Evolutionary conservation across 306 rosid genomes (phyloP).

Genomic region (Hippophae gyantsensis): DNA sequence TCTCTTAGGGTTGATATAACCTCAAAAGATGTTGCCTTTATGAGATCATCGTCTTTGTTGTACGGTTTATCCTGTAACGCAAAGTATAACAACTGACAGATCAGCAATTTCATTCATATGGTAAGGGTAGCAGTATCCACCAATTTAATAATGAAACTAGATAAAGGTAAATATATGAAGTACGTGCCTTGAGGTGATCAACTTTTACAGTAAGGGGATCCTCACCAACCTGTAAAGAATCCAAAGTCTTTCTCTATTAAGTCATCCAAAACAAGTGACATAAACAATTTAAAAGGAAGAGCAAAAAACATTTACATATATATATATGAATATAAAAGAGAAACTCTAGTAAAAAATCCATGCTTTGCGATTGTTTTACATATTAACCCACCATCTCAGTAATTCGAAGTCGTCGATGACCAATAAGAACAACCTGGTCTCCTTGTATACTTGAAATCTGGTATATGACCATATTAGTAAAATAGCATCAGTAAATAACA

Average conservation of each 20-base stretch:
- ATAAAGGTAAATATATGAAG: slow-evolving; percentile 11
- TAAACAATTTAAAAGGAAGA: too few species aligned
- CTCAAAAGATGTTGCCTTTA: slow-evolving; percentile 95
- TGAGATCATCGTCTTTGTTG: slow-evolving; percentile 83
- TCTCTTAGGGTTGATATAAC: slow-evolving; percentile 92
- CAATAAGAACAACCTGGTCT: slow-evolving; percentile 86
- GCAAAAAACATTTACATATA: too few species aligned
- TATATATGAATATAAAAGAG: slow-evolving; percentile 2
- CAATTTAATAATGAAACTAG: slow-evolving; percentile 8
- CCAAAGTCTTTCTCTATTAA: neutral
- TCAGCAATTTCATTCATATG: too few species aligned
- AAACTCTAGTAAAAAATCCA: slow-evolving; percentile 11
- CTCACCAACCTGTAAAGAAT: slow-evolving; percentile 63
- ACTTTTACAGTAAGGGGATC: slow-evolving; percentile 97
- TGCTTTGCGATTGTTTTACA: slow-evolving; percentile 16
- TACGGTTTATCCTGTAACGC: slow-evolving; percentile 69
- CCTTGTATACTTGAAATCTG: slow-evolving; percentile 98
- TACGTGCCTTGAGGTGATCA: slow-evolving; percentile 89
- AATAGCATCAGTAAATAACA: neutral
- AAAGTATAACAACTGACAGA: slow-evolving; percentile 7
- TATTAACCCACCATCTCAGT: slow-evolving; percentile 72
- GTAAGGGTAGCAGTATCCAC: neutral
- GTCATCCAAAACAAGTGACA: too few species aligned
- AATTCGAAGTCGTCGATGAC: slow-evolving; percentile 87
- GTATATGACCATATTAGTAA: slow-evolving; percentile 8